These are phyloP conservation scores for Lentinula boryana DNA, from an alignment of 768 basidiomycete genomes.

Conservation along the genomic window DNA sequence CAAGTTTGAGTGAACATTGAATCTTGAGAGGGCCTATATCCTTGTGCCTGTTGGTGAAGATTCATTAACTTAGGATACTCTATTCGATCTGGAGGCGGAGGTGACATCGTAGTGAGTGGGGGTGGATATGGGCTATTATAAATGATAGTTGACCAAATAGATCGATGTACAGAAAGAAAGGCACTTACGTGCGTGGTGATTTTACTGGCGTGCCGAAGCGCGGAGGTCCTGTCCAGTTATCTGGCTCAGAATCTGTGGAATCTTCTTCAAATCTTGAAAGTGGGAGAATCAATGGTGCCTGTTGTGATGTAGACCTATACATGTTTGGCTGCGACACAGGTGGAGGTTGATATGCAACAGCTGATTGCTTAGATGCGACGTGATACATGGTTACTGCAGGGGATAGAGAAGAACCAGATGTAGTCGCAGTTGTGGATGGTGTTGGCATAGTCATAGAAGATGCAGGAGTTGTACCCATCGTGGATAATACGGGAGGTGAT, in stretches of 20 bases:
- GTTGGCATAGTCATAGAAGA: slow-evolving; percentile 13
- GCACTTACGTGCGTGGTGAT: neutral
- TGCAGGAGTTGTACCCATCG: neutral
- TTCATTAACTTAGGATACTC: slow-evolving; percentile 74
- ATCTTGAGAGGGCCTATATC: slow-evolving; percentile 70
- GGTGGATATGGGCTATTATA: slow-evolving; percentile 30
- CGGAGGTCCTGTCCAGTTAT: neutral
- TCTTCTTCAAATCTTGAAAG: slow-evolving; percentile 46
- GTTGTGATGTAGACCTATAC: slow-evolving; percentile 22
- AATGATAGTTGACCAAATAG: neutral
- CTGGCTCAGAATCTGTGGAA: slow-evolving; percentile 26
- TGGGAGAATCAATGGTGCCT: slow-evolving; percentile 43
- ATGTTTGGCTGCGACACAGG: slow-evolving; percentile 27
- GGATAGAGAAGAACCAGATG: neutral
- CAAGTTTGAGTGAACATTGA: slow-evolving; percentile 52
- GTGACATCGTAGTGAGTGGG: slow-evolving; percentile 69
- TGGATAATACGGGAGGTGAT: slow-evolving; percentile 12
- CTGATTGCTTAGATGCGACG: slow-evolving; percentile 10
- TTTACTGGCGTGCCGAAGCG: neutral
- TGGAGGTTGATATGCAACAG: slow-evolving; percentile 21
- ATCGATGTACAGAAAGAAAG: neutral
- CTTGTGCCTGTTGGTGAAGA: slow-evolving; percentile 70
- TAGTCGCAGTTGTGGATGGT: neutral
- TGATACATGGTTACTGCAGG: neutral
- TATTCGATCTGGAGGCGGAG: slow-evolving; percentile 47